Conservation (phyloP, 2,329 filamentous ascomycete species). For the Aspergillus tanneri region DNA sequence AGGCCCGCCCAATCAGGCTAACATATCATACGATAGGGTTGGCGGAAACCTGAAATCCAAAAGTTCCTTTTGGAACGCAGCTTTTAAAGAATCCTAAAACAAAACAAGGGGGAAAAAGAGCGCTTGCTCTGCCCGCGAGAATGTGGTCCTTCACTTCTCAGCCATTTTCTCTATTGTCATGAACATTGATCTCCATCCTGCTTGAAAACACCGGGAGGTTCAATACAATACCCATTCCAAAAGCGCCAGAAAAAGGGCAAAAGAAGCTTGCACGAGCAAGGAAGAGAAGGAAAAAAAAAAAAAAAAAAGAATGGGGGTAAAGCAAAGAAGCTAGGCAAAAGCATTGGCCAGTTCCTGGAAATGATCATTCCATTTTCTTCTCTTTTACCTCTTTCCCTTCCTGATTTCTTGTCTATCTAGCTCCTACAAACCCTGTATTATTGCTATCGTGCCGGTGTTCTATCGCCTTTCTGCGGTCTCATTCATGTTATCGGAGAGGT, state of each 20-base stretch:
- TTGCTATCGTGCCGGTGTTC: constrained; percentile 25
- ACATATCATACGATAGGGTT: constrained; percentile 42
- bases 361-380: no score
- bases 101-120: no score
- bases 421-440: constrained; percentile 17
- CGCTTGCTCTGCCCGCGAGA: neutral
- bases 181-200: constrained; percentile 2
- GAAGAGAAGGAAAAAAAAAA: neutral
- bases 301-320: constrained; percentile 6
- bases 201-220: neutral
- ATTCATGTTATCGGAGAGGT: constrained; percentile 3
- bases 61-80: constrained; percentile 50
- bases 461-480: constrained; percentile 11
- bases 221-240: neutral
- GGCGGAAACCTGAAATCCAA: constrained; percentile 50
- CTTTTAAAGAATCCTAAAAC: constrained; percentile 38
- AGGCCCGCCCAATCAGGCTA: constrained; percentile 9
- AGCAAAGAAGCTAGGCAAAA: neutral
- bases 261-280: neutral
- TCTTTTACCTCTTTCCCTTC: constrained; percentile 17
- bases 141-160: neutral
- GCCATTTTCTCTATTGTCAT: neutral
- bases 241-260: neutral
- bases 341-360: neutral
- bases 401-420: constrained; percentile 16